These are phyloP conservation scores for Narthecium ossifragum DNA, from an alignment of 106 monocot species.

Conservation along the genomic window DNA sequence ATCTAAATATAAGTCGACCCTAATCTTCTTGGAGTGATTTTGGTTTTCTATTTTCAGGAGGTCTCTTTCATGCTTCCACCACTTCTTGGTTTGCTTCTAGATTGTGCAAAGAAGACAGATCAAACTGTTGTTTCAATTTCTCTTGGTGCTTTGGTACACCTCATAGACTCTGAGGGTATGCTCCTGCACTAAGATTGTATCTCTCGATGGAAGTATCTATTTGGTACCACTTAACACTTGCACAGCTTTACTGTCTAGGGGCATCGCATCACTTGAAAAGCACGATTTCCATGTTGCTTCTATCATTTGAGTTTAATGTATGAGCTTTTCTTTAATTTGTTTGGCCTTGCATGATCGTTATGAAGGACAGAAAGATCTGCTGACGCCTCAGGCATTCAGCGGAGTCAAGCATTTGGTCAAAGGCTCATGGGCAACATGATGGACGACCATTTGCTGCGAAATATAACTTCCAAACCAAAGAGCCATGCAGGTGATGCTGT, in stretches of 20 bases:
- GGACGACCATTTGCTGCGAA: conserved; percentile 83
- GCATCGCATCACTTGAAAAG: too few relatives aligned
- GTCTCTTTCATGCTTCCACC: conserved; percentile 97
- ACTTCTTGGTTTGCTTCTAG: conserved; percentile 83
- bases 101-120: conserved; percentile 97
- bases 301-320: too few relatives aligned
- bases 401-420: conserved; percentile 83
- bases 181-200: too few relatives aligned
- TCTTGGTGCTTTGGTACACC: conserved; percentile 94
- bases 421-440: conserved; percentile 80
- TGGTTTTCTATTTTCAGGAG: conserved; percentile 39
- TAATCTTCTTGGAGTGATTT: neutral
- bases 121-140: conserved; percentile 95
- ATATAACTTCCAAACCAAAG: conserved; percentile 70
- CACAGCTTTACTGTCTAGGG: too few relatives aligned
- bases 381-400: conserved; percentile 35
- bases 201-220: too few relatives aligned
- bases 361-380: conserved; percentile 28
- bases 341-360: conserved; percentile 38
- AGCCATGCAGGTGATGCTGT: conserved; percentile 30
- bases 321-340: too few relatives aligned
- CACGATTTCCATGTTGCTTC: too few relatives aligned
- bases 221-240: too few relatives aligned
- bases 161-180: conserved; percentile 85
- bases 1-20: too few relatives aligned